Evolutionary conservation across 1,284 basidiomycete genomes (phyloP).

Genomic region (Papiliotrema flavescens): DNA sequence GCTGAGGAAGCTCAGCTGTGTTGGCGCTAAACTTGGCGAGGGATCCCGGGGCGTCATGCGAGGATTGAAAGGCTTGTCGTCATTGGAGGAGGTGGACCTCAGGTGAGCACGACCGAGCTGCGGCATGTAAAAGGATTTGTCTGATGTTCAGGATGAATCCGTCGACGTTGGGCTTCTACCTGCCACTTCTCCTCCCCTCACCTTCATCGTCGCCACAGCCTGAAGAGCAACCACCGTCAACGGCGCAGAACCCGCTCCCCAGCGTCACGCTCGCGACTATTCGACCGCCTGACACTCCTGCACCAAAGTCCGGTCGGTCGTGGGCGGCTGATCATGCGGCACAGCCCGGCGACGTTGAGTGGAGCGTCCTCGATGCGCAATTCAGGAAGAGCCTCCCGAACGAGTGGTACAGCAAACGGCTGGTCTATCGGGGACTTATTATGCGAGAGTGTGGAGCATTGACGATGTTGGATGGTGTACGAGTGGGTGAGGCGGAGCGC

Average conservation of each 20-base stretch:
- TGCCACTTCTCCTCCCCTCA: slow-evolving; percentile 62
- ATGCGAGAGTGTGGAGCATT: slow-evolving; percentile 69
- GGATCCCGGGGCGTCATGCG: slow-evolving; percentile 62
- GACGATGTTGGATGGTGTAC: slow-evolving; percentile 74
- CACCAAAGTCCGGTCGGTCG: not conserved
- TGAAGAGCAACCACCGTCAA: not conserved
- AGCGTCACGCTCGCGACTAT: slow-evolving; percentile 7
- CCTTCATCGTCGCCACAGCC: not conserved
- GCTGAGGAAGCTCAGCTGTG: slow-evolving; percentile 75
- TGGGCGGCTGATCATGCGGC: too few species aligned
- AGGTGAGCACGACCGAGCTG: slow-evolving; percentile 61
- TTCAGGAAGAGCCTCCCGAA: slow-evolving; percentile 86
- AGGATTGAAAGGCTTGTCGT: slow-evolving; percentile 65
- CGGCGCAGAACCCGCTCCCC: slow-evolving; percentile 6
- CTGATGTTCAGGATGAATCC: slow-evolving; percentile 74
- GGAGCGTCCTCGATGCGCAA: slow-evolving; percentile 71
- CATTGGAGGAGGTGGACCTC: slow-evolving; percentile 82
- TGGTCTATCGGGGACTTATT: slow-evolving; percentile 80
- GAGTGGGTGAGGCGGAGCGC: slow-evolving; percentile 72
- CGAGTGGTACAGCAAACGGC: slow-evolving; percentile 73
- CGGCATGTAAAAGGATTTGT: not conserved
- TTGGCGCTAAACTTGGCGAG: slow-evolving; percentile 68
- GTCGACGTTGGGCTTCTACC: slow-evolving; percentile 88
- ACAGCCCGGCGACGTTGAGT: slow-evolving; percentile 12
- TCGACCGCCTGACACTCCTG: slow-evolving; percentile 9